Evolutionary conservation across 306 rosid genomes (phyloP), one percentile per base, ranked within the genome.

Genomic region (Phaseolus lunatus): DNA sequence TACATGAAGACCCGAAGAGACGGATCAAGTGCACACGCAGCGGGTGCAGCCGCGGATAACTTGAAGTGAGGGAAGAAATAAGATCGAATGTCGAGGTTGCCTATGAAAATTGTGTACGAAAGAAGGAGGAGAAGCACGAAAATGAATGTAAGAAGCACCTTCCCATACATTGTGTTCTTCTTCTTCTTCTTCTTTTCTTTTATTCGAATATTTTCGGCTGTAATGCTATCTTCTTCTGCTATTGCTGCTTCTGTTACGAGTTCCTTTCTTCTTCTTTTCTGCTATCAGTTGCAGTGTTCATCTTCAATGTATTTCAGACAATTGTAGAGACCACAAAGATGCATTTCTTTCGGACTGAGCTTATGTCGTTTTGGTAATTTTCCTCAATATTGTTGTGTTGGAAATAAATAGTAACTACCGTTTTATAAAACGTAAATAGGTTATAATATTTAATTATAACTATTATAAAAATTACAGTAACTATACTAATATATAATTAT

Each of bases 1-100:
- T 95, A 95, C 99, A 95, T 90, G 87, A 64, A 95, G 37, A 92
- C 93, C 3, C 85, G 83, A 13, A 92, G 89, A 48, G 94, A 89
- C 56, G 84, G 48, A 47, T 81, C 80, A 76, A 84, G 50, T 8
- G 83, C 72, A 45, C 96, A 85, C 2, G 72, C 78, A 15, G 77
- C 27, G 6, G 63, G 81, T 48, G 87, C 22, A 54, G 2, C 65
- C 4, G 78, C 16, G 26, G 68, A 77, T 18, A 86, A 83, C 67
- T 86, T 81, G 1, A 81, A 75, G 22, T 70, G 72, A 3, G 96
- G 93, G 82, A 84, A 75, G 92, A 90, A 95, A 78, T 89, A 87
- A 13, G 97, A 87, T 73, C 97, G 82, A 78, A 90, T 54, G 52
- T 92, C 96, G 33, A 84, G 76, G 24, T 86, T 77, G 67, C 94